phyloP scores from a whole-genome alignment of 495 filamentous ascomycete species.

The Penicillium bialowiezense region DNA sequence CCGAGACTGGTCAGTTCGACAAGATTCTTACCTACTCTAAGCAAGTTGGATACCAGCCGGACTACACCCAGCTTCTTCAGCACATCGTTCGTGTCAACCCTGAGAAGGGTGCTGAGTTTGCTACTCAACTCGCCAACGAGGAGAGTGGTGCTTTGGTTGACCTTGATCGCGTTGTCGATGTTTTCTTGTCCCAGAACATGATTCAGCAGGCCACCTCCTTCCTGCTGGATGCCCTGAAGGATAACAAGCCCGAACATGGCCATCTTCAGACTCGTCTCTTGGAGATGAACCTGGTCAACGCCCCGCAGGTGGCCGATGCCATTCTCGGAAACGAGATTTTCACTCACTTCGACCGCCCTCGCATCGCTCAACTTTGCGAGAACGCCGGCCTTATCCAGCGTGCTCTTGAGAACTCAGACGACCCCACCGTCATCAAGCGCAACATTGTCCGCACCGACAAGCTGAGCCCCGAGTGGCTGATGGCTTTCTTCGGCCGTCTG shows the following conservation, averaged over 20 bases:
- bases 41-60: slow-evolving; percentile 79
- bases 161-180: slow-evolving; percentile 91
- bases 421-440: slow-evolving; percentile 85
- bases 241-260: slow-evolving; percentile 91
- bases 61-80: slow-evolving; percentile 85
- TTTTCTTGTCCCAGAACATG: slow-evolving; percentile 97
- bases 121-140: slow-evolving; percentile 79
- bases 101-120: slow-evolving; percentile 94
- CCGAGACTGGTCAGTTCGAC: slow-evolving; percentile 94
- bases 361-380: slow-evolving; percentile 88
- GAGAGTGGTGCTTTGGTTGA: slow-evolving; percentile 84
- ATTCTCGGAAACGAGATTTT: slow-evolving; percentile 98
- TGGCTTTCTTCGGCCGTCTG: slow-evolving; percentile 87
- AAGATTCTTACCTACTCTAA: slow-evolving; percentile 90
- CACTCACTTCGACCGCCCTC: slow-evolving; percentile 85
- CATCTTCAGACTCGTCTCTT: slow-evolving; percentile 89
- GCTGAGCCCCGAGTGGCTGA: slow-evolving; percentile 84
- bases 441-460: slow-evolving; percentile 78
- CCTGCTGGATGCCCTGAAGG: slow-evolving; percentile 88
- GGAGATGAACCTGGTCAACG: slow-evolving; percentile 97
- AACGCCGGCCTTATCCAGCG: slow-evolving; percentile 81
- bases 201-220: slow-evolving; percentile 96
- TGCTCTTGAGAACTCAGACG: slow-evolving; percentile 92
- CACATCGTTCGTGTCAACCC: slow-evolving; percentile 91
- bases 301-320: slow-evolving; percentile 94